Percentiles rank a stretch among this genome's conserved stretches.
Evolutionary conservation across 768 basidiomycete species (phyloP).

Genomic region (Lentinula sp.): DNA sequence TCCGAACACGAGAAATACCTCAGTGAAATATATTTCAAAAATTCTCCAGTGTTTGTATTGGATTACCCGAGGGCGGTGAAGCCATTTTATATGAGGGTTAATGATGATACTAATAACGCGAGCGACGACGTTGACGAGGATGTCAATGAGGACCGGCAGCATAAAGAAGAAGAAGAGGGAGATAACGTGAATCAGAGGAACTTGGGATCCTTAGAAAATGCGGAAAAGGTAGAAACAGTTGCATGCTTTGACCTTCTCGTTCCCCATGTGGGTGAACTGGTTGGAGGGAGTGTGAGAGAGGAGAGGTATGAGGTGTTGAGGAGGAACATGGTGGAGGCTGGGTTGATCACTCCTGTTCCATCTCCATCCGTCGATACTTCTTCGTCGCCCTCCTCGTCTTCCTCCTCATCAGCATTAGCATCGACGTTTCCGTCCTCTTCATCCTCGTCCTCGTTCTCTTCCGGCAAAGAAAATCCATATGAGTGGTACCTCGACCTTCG

Average conservation of each 20-base stretch:
- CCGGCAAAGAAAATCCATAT: slow-evolving; percentile 14
- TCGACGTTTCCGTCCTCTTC: too few relatives aligned
- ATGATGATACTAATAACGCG: slow-evolving; percentile 19
- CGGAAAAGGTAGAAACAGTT: slow-evolving; percentile 44
- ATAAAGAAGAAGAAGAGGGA: too few relatives aligned
- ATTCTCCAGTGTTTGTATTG: slow-evolving; percentile 80
- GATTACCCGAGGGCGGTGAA: slow-evolving; percentile 82
- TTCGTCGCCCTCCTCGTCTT: slow-evolving; percentile 14
- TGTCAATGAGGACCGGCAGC: too few relatives aligned
- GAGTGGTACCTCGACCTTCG: slow-evolving; percentile 83
- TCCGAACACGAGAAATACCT: slow-evolving; percentile 95
- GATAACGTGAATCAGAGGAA: too few relatives aligned
- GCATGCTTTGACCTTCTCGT: slow-evolving; percentile 97
- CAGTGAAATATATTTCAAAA: slow-evolving; percentile 56
- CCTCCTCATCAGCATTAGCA: neutral
- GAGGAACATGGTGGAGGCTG: slow-evolving; percentile 38
- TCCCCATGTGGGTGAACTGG: slow-evolving; percentile 83
- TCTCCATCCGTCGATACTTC: slow-evolving; percentile 27
- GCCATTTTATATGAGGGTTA: slow-evolving; percentile 94
- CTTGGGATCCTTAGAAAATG: too few relatives aligned
- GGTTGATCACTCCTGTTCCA: slow-evolving; percentile 18
- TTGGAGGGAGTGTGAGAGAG: slow-evolving; percentile 87
- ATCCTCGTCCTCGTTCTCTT: too few relatives aligned
- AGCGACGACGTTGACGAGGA: too few relatives aligned
- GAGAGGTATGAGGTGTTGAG: slow-evolving; percentile 55